Evolutionary conservation across 2,329 filamentous ascomycete species (phyloP).

Genomic region (Colletotrichum magnum): DNA sequence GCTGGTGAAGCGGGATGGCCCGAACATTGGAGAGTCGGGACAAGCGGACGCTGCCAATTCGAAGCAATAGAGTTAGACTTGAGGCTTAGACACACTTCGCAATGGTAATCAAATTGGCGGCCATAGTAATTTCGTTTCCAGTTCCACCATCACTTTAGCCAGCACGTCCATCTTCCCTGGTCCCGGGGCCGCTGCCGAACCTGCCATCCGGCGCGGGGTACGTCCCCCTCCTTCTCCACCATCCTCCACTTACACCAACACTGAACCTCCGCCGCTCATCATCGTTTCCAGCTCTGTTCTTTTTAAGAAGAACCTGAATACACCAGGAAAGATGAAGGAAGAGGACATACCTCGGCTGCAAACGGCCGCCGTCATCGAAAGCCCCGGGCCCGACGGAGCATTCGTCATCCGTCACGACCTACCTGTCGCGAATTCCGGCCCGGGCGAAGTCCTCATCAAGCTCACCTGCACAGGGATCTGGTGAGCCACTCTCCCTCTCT

Average conservation of each 20-base stretch:
- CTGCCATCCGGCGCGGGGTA: background rate
- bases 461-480: constrained; percentile 22
- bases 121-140: too few relatives aligned
- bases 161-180: background rate
- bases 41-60: too few relatives aligned
- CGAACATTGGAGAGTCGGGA: too few relatives aligned
- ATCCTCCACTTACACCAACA: background rate
- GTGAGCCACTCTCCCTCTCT: background rate
- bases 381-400: constrained; percentile 21
- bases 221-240: background rate
- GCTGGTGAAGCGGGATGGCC: too few relatives aligned
- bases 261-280: background rate
- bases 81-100: too few relatives aligned
- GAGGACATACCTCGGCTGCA: constrained; percentile 9
- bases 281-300: too few relatives aligned
- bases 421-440: constrained; percentile 24
- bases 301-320: background rate
- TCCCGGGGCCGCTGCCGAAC: background rate
- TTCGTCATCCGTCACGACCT: constrained; percentile 20
- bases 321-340: background rate
- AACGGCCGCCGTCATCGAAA: constrained; percentile 26
- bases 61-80: too few relatives aligned
- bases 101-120: too few relatives aligned
- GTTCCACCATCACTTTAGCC: too few relatives aligned
- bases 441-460: constrained; percentile 23